A percentile compares a stretch with the other conserved stretches of the same genome.
These are phyloP conservation scores for Naganishia cerealis DNA, from an alignment of 1,284 basidiomycete genomes.

Conservation along the genomic window DNA sequence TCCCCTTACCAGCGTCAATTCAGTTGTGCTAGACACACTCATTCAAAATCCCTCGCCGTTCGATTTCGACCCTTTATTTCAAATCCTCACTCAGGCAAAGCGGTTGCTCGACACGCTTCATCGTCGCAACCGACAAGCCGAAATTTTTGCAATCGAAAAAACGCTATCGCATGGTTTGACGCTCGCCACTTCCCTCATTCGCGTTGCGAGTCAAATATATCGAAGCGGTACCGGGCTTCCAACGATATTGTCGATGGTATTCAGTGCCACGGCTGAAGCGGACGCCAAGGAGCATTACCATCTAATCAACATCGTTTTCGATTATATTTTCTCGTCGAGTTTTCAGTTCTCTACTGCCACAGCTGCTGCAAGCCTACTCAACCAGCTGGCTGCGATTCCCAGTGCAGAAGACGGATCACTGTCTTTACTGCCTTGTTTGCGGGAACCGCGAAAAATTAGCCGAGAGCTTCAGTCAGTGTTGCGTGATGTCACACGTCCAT, in stretches of 20 bases:
- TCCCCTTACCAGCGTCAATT: conserved; percentile 20
- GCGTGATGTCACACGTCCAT: background rate
- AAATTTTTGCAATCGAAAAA: conserved; percentile 22
- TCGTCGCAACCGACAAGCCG: conserved; percentile 20
- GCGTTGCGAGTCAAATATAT: background rate
- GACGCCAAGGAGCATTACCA: conserved; percentile 25
- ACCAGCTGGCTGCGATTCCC: conserved; percentile 15
- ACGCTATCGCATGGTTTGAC: conserved; percentile 16
- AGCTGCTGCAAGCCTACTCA: conserved; percentile 14
- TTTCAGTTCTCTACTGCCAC: conserved; percentile 12
- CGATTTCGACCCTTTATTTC: conserved; percentile 29
- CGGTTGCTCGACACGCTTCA: conserved; percentile 17
- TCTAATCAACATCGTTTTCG: conserved; percentile 28
- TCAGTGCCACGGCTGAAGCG: background rate
- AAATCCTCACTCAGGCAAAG: conserved; percentile 18
- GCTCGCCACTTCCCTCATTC: conserved; percentile 10
- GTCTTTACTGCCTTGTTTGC: conserved; percentile 22
- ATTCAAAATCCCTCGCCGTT: conserved; percentile 28
- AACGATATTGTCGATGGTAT: conserved; percentile 15
- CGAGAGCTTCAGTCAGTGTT: conserved; percentile 3
- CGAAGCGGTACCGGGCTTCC: conserved; percentile 19
- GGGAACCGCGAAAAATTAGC: conserved; percentile 15
- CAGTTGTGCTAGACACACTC: conserved; percentile 22
- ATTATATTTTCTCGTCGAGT: conserved; percentile 15
- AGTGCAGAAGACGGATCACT: conserved; percentile 23